These are phyloP conservation scores for Pseudonectria foliicola DNA, from an alignment of 2,329 filamentous ascomycete species.

Conservation along the genomic window DNA sequence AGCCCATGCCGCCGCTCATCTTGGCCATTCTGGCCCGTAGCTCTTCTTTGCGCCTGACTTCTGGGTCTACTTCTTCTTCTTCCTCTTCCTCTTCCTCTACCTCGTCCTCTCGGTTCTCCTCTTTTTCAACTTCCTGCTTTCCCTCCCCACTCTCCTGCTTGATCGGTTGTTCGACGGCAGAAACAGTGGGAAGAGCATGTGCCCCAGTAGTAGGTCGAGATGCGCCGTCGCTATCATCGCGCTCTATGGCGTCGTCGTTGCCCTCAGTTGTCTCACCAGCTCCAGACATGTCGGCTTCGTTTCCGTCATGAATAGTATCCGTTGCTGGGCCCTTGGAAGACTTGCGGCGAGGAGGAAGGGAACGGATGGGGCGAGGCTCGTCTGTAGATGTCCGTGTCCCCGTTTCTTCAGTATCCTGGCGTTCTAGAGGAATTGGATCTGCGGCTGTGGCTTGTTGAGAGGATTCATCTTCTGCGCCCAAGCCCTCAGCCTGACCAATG, in stretches of 20 bases:
- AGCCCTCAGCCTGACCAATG: slow-evolving; percentile 20
- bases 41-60: slow-evolving; percentile 77
- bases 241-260: slow-evolving; percentile 56
- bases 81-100: slow-evolving; percentile 64
- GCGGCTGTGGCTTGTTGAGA: slow-evolving; percentile 14
- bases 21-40: slow-evolving; percentile 94
- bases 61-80: slow-evolving; percentile 81
- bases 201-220: slow-evolving; percentile 32
- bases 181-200: slow-evolving; percentile 26
- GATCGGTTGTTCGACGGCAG: slow-evolving; percentile 11
- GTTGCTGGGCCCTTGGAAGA: slow-evolving; percentile 39
- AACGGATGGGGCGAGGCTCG: slow-evolving; percentile 25
- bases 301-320: slow-evolving; percentile 48
- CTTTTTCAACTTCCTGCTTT: slow-evolving; percentile 72
- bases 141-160: slow-evolving; percentile 53
- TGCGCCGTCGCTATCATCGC: slow-evolving; percentile 66
- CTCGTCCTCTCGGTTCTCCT: slow-evolving; percentile 52
- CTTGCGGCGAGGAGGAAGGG: slow-evolving; percentile 43
- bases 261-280: slow-evolving; percentile 58
- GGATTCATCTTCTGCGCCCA: slow-evolving; percentile 24
- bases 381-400: slow-evolving; percentile 46
- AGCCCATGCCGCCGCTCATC: slow-evolving; percentile 96
- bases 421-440: slow-evolving; percentile 32
- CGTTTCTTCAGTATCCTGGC: slow-evolving; percentile 40
- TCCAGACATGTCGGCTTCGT: slow-evolving; percentile 59